These are phyloP conservation scores for Debaryomyces psychrophilus DNA, from an alignment of 1,139 yeast species.

Conservation along the genomic window DNA sequence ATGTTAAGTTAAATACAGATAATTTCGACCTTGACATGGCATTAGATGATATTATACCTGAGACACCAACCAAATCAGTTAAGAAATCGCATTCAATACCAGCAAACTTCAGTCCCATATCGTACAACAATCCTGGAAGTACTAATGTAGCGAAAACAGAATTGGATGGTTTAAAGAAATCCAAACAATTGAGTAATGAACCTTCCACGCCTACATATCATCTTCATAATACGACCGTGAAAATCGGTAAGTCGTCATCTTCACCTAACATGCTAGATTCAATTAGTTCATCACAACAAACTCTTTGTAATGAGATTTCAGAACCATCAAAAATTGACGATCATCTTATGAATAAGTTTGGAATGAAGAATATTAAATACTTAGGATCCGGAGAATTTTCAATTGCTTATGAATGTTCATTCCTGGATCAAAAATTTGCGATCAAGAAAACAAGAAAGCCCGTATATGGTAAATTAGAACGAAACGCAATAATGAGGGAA, in stretches of 20 bases:
- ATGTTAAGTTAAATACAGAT: conserved; percentile 16
- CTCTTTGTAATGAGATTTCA: conserved; percentile 9
- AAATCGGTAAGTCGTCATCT: conserved; percentile 3
- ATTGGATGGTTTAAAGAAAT: conserved; percentile 6
- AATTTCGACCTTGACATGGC: conserved; percentile 29
- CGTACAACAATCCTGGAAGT: conserved; percentile 17
- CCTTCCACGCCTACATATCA: conserved; percentile 35
- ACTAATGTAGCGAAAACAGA: conserved; percentile 8
- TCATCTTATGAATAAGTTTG: conserved; percentile 69
- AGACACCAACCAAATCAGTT: conserved; percentile 49
- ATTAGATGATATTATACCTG: conserved; percentile 32
- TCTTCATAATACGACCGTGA: not conserved
- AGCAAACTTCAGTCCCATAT: conserved; percentile 35
- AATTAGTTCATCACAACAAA: conserved; percentile 17
- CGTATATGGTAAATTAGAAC: conserved; percentile 44
- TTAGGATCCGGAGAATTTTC: conserved; percentile 91
- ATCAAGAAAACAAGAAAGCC: conserved; percentile 78
- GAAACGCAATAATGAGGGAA: conserved; percentile 41
- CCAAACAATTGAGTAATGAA: conserved; percentile 16
- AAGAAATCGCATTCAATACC: conserved; percentile 38
- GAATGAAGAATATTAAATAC: conserved; percentile 59
- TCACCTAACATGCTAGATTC: conserved; percentile 12
- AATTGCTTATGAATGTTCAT: conserved; percentile 75
- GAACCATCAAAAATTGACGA: conserved; percentile 45
- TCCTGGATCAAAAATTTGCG: conserved; percentile 71